phyloP scores from a whole-genome alignment of 495 filamentous ascomycete genomes.

The Aspergillus steynii region DNA sequence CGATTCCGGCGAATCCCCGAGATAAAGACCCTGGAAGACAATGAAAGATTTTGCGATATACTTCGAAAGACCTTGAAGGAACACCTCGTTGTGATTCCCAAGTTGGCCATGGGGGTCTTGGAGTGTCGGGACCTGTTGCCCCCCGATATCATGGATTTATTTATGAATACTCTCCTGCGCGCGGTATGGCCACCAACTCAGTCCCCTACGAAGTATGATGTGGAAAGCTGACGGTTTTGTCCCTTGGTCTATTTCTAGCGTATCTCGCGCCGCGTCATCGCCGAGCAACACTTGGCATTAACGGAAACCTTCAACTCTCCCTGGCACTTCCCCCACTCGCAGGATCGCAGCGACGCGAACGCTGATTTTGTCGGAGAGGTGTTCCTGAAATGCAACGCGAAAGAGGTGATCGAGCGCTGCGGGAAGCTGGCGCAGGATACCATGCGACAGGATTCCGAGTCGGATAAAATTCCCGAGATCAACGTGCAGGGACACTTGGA shows the following conservation, averaged over 20 bases:
- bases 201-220: neutral
- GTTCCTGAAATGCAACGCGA: constrained; percentile 90
- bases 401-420: constrained; percentile 83
- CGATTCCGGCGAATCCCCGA: constrained; percentile 79
- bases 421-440: constrained; percentile 70
- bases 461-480: constrained; percentile 74
- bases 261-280: constrained; percentile 94
- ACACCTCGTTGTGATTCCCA: constrained; percentile 90
- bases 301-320: constrained; percentile 93
- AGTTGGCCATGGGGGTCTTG: constrained; percentile 89
- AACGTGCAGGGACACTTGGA: constrained; percentile 82
- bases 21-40: constrained; percentile 83
- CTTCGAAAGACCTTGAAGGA: constrained; percentile 78
- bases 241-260: constrained; percentile 48
- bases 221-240: neutral
- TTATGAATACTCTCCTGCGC: constrained; percentile 92
- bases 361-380: constrained; percentile 93
- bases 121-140: constrained; percentile 81
- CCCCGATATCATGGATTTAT: constrained; percentile 77
- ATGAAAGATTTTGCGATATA: constrained; percentile 82
- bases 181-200: constrained; percentile 58
- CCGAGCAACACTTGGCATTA: constrained; percentile 95
- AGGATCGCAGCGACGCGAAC: constrained; percentile 60
- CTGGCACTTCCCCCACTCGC: constrained; percentile 85
- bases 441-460: constrained; percentile 68